A percentile compares a stretch with the other conserved stretches of the same genome.
phyloP scores from a whole-genome alignment of 2,329 filamentous ascomycete species.

The Ilyonectria sp. region DNA sequence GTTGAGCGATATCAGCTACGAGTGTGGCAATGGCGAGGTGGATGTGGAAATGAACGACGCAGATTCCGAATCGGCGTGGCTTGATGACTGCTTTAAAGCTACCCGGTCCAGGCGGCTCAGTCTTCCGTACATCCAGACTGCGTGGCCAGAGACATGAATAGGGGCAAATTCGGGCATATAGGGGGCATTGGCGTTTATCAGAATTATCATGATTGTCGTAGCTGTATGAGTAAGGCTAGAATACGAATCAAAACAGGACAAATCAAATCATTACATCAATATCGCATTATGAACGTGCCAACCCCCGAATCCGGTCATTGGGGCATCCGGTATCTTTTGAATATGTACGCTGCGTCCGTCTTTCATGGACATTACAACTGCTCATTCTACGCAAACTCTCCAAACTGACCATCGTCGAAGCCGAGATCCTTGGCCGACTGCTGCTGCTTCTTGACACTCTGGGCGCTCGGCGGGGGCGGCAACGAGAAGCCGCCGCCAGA shows the following conservation, averaged over 20 bases:
- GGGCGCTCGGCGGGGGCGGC: conserved; percentile 77
- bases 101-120: conserved; percentile 45
- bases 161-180: not conserved
- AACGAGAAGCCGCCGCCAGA: conserved; percentile 65
- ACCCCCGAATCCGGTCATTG: conserved; percentile 14
- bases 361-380: not conserved
- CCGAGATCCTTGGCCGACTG: conserved; percentile 76
- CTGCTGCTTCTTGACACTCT: conserved; percentile 71
- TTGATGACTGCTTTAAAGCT: conserved; percentile 9
- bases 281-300: conserved; percentile 26
- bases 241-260: conserved; percentile 8
- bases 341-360: conserved; percentile 27
- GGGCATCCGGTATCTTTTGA: conserved; percentile 17
- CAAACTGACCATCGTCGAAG: conserved; percentile 91
- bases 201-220: not conserved
- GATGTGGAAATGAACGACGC: conserved; percentile 9
- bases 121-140: conserved; percentile 47
- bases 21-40: conserved; percentile 19
- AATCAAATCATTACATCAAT: conserved; percentile 29
- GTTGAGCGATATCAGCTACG: conserved; percentile 26
- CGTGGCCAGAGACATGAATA: conserved; percentile 42
- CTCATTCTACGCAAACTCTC: conserved; percentile 76
- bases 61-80: conserved; percentile 16
- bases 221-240: not conserved
- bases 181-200: not conserved